A percentile compares a stretch with the other conserved stretches of the same genome.
These are phyloP conservation scores for Phytophthora gonapodyides DNA, from an alignment of 352 stramenopile genomes.

Conservation along the genomic window DNA sequence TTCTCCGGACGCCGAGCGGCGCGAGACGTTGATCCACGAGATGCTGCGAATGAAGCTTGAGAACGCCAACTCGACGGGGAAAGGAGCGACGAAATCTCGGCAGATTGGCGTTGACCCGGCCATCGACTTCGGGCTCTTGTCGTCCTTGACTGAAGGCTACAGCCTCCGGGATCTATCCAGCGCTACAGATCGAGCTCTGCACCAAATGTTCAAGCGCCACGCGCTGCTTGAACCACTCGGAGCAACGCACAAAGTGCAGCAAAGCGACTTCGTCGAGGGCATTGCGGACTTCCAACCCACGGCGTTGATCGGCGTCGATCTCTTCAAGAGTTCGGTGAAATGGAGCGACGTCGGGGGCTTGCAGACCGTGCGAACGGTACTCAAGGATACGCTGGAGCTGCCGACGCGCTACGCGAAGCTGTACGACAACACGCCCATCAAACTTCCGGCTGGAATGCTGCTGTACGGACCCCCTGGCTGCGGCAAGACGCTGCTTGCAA, in stretches of 20 bases:
- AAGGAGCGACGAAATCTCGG: constrained; percentile 14
- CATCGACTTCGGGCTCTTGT: constrained; percentile 66
- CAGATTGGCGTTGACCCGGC: constrained; percentile 46
- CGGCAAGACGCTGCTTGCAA: constrained; percentile 89
- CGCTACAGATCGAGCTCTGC: constrained; percentile 66
- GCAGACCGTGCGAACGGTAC: constrained; percentile 71
- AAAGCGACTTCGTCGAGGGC: constrained; percentile 75
- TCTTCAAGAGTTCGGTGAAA: constrained; percentile 87
- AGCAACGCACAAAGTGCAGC: constrained; percentile 39
- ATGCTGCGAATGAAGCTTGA: constrained; percentile 62
- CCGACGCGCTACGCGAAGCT: constrained; percentile 79
- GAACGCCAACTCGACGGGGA: constrained; percentile 23
- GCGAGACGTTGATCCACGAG: constrained; percentile 62
- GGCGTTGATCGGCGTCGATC: constrained; percentile 75
- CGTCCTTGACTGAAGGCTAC: constrained; percentile 78
- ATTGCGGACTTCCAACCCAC: constrained; percentile 84
- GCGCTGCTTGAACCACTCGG: constrained; percentile 27
- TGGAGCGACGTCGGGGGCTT: constrained; percentile 90
- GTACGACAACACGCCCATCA: constrained; percentile 84
- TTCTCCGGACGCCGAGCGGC: constrained; percentile 63
- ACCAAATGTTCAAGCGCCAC: constrained; percentile 63
- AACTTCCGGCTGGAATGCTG: constrained; percentile 85
- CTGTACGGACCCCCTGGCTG: constrained; percentile 92
- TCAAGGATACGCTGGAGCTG: constrained; percentile 91
- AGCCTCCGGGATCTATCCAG: constrained; percentile 81